A percentile compares a stretch with the other conserved stretches of the same genome.
Conservation (phyloP, 306 rosid species). For the Cyclanthera cordifolia region DNA sequence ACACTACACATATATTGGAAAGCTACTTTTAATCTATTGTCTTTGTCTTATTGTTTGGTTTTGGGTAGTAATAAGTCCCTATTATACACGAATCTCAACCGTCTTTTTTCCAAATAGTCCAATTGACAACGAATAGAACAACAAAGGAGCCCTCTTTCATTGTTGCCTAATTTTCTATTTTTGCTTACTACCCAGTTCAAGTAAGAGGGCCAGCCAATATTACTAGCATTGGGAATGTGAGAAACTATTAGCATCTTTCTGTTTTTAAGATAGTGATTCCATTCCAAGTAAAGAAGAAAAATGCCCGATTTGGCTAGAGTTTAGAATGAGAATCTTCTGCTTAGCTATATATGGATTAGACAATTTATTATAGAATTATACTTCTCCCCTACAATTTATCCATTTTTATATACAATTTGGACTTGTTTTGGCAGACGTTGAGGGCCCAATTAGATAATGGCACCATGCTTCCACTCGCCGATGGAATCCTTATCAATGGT, state of each 20-base stretch:
- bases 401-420: background rate
- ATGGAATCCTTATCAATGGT: constrained; percentile 91
- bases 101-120: background rate
- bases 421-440: constrained; percentile 32
- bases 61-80: too few species aligned
- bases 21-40: background rate
- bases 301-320: background rate
- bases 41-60: background rate
- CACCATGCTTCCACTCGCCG: constrained; percentile 64
- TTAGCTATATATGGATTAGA: background rate
- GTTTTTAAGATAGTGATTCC: background rate
- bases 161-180: background rate
- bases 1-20: background rate
- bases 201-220: background rate
- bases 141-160: background rate
- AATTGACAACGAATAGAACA: background rate
- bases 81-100: too few species aligned
- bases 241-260: background rate
- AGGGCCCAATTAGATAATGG: constrained; percentile 61
- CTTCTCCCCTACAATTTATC: background rate
- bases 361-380: background rate
- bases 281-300: background rate
- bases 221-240: background rate
- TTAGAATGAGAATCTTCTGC: background rate
- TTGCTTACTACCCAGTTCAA: background rate